phyloP scores from a whole-genome alignment of 352 stramenopile species.

The Phytophthora capsici region DNA sequence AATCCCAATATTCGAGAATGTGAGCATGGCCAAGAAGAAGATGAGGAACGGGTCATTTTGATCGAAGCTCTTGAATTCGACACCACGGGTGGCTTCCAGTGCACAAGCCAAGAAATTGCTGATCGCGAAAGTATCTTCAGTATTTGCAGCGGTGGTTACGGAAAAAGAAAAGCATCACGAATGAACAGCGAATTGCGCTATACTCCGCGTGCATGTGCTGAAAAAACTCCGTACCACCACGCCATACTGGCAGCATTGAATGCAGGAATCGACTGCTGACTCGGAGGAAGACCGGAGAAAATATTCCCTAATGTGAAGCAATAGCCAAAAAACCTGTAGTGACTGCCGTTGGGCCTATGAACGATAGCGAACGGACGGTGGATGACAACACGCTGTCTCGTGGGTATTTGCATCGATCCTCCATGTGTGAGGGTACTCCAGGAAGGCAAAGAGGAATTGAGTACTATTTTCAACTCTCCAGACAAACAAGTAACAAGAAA shows the following conservation, averaged over 20 bases:
- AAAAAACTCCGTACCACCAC: conserved; percentile 20
- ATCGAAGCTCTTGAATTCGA: conserved; percentile 30
- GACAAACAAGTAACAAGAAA: too few relatives aligned
- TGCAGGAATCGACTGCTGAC: conserved; percentile 6
- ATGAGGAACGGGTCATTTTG: conserved; percentile 22
- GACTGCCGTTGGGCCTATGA: too few relatives aligned
- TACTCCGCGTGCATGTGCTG: conserved; percentile 57
- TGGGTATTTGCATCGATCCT: too few relatives aligned
- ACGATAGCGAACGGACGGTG: too few relatives aligned
- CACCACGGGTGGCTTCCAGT: conserved; percentile 23
- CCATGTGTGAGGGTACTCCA: too few relatives aligned
- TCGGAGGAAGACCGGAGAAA: conserved; percentile 6
- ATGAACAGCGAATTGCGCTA: conserved; percentile 50
- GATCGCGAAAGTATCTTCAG: too few relatives aligned
- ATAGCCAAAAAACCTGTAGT: conserved; percentile 6
- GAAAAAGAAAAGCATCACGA: conserved; percentile 41
- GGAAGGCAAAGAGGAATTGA: too few relatives aligned
- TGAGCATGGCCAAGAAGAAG: conserved; percentile 20
- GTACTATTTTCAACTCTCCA: too few relatives aligned
- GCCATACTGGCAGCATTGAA: conserved; percentile 17
- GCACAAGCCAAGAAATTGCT: conserved; percentile 16
- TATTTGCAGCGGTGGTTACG: conserved; percentile 21
- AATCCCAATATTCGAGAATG: conserved; percentile 28
- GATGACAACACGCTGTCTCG: too few relatives aligned
- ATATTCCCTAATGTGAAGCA: conserved; percentile 12